Conservation (phyloP, 495 filamentous ascomycete genomes). For the Penicillium roqueforti region DNA sequence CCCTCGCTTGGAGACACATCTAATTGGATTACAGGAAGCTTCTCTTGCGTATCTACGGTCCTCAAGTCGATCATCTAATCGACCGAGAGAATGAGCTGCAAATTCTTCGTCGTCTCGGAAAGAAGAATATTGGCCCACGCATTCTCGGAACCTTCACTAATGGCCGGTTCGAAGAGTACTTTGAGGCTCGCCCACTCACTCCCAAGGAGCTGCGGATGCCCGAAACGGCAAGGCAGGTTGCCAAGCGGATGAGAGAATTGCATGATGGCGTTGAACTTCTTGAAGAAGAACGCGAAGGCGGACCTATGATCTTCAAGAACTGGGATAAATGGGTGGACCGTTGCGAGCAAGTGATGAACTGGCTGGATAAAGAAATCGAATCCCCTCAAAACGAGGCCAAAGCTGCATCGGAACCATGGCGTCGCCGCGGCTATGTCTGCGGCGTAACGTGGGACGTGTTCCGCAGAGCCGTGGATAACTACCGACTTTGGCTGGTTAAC, state of each 20-base stretch:
- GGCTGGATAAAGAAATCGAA: slow-evolving; percentile 66
- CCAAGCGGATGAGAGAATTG: slow-evolving; percentile 96
- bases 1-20: background rate
- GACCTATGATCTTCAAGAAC: slow-evolving; percentile 81
- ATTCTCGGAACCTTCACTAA: slow-evolving; percentile 93
- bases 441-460: slow-evolving; percentile 83
- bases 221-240: slow-evolving; percentile 84
- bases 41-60: slow-evolving; percentile 88
- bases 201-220: slow-evolving; percentile 72
- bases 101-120: slow-evolving; percentile 79
- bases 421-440: slow-evolving; percentile 68
- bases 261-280: slow-evolving; percentile 90
- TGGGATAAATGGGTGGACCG: slow-evolving; percentile 94
- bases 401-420: slow-evolving; percentile 51
- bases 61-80: slow-evolving; percentile 93
- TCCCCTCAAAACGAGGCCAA: slow-evolving; percentile 37
- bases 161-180: slow-evolving; percentile 94
- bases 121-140: slow-evolving; percentile 88
- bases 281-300: slow-evolving; percentile 67
- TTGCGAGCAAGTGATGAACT: slow-evolving; percentile 69
- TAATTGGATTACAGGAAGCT: slow-evolving; percentile 59
- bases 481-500: slow-evolving; percentile 68
- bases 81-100: slow-evolving; percentile 86
- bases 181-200: slow-evolving; percentile 75
- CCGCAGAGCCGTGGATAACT: slow-evolving; percentile 68